Conservation (phyloP, 495 filamentous ascomycete genomes). For the Annulohypoxylon stygium region DNA sequence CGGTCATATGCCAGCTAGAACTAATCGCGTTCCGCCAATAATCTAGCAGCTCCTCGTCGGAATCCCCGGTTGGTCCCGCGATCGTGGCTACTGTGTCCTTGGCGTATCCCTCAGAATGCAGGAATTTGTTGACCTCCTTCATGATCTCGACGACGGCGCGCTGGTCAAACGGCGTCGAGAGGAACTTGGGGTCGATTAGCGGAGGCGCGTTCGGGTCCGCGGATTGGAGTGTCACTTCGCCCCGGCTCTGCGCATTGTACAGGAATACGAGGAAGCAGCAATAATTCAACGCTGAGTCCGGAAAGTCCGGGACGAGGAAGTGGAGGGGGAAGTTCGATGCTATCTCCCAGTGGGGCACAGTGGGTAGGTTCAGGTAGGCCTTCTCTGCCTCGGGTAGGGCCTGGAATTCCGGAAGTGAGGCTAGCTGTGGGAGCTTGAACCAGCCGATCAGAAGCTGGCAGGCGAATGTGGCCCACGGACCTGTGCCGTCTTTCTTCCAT, state of each 20-base stretch:
- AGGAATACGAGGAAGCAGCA: conserved; percentile 52
- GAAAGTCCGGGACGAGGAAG: conserved; percentile 54
- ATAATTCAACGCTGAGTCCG: conserved; percentile 52
- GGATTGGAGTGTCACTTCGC: conserved; percentile 68
- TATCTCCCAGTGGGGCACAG: conserved; percentile 61
- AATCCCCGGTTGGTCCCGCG: conserved; percentile 60
- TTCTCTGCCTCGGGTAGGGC: conserved; percentile 25
- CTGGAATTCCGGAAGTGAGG: conserved; percentile 39
- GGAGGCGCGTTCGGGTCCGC: conserved; percentile 67
- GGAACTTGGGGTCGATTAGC: conserved; percentile 68
- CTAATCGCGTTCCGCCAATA: conserved; percentile 58
- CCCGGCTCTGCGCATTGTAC: conserved; percentile 56
- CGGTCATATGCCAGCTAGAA: conserved; percentile 69
- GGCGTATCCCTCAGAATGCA: conserved; percentile 59
- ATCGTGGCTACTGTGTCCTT: conserved; percentile 60
- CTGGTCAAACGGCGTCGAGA: conserved; percentile 69
- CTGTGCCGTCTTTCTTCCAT: conserved; percentile 62
- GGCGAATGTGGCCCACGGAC: conserved; percentile 58
- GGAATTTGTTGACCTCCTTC: conserved; percentile 60
- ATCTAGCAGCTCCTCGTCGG: conserved; percentile 69
- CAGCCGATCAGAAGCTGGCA: conserved; percentile 64
- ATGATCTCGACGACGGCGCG: conserved; percentile 67
- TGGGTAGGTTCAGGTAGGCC: conserved; percentile 65
- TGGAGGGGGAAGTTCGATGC: conserved; percentile 59
- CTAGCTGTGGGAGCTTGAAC: conserved; percentile 64